Percentiles rank a stretch among this genome's conserved stretches.
Evolutionary conservation across 2,329 filamentous ascomycete species (phyloP).

Genomic region (Cyanodermella asteris): DNA sequence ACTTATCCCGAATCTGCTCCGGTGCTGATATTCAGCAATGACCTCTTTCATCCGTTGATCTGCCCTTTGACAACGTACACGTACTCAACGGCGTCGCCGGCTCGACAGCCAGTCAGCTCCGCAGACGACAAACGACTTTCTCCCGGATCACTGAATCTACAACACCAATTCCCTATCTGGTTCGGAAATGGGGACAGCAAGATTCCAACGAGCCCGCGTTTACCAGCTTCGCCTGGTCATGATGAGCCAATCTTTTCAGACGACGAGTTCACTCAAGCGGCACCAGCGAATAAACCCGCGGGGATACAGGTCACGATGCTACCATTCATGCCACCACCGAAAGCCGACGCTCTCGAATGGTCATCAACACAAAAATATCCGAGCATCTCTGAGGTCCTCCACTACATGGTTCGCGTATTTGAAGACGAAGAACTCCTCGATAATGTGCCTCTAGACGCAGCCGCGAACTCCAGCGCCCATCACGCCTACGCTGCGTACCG

Average conservation of each 20-base stretch:
- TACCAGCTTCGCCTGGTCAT: neutral
- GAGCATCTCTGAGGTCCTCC: conserved; percentile 43
- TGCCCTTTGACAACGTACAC: conserved; percentile 88
- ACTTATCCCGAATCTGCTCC: conserved; percentile 62
- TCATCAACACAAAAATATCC: conserved; percentile 8
- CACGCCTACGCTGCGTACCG: conserved; percentile 73
- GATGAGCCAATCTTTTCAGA: neutral
- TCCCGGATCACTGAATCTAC: conserved; percentile 72
- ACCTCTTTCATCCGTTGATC: conserved; percentile 87
- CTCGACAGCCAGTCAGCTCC: conserved; percentile 57
- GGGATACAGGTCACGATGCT: neutral
- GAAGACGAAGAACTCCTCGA: conserved; percentile 59
- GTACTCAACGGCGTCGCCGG: conserved; percentile 60
- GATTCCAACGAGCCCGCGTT: conserved; percentile 14
- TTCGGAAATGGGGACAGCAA: conserved; percentile 40
- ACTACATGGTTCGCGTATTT: conserved; percentile 67
- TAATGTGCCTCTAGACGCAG: conserved; percentile 54
- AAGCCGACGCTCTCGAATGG: conserved; percentile 1
- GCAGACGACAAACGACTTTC: conserved; percentile 65
- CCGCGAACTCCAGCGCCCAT: conserved; percentile 80
- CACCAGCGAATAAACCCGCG: neutral
- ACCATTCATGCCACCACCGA: conserved; percentile 4
- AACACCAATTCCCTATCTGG: conserved; percentile 81
- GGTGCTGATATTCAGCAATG: conserved; percentile 68
- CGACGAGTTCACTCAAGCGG: neutral